Conservation (phyloP, 2,329 filamentous ascomycete species). For the Byssochlamys sp. region DNA sequence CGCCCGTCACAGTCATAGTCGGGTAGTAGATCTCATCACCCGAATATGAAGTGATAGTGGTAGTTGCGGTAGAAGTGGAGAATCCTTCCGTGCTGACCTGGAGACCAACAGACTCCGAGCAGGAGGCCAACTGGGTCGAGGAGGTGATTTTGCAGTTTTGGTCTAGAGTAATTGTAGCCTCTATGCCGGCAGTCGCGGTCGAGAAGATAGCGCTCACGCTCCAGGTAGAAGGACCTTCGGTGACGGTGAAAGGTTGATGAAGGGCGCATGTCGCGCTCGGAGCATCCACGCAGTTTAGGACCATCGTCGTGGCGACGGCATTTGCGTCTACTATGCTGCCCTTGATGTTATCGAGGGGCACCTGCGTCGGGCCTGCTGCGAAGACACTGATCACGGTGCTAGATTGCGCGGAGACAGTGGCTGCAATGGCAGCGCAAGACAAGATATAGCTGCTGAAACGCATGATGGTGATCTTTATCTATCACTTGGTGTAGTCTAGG, state of each 20-base stretch:
- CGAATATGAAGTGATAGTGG: constrained; percentile 1
- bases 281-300: constrained; percentile 6
- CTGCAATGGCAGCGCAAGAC: not conserved
- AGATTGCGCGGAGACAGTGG: constrained; percentile 1
- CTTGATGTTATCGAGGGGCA: constrained; percentile 1
- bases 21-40: constrained; percentile 7
- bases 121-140: constrained; percentile 8
- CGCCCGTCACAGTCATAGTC: constrained; percentile 10
- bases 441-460: not conserved
- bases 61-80: constrained; percentile 1
- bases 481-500: not conserved
- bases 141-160: constrained; percentile 11
- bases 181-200: constrained; percentile 1
- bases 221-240: constrained; percentile 13
- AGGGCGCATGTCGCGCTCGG: constrained; percentile 3
- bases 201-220: constrained; percentile 6
- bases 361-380: constrained; percentile 2
- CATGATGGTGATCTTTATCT: not conserved
- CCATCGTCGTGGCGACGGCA: constrained; percentile 10
- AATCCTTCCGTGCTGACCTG: not conserved
- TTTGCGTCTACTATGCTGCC: constrained; percentile 11
- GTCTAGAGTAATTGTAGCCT: constrained; percentile 3
- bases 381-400: constrained; percentile 9
- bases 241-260: constrained; percentile 9
- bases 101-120: constrained; percentile 4